Evolutionary conservation across 2,329 filamentous ascomycete genomes (phyloP), one percentile per base, ranked within the genome.

Genomic region (Tolypocladium amazonense): DNA sequence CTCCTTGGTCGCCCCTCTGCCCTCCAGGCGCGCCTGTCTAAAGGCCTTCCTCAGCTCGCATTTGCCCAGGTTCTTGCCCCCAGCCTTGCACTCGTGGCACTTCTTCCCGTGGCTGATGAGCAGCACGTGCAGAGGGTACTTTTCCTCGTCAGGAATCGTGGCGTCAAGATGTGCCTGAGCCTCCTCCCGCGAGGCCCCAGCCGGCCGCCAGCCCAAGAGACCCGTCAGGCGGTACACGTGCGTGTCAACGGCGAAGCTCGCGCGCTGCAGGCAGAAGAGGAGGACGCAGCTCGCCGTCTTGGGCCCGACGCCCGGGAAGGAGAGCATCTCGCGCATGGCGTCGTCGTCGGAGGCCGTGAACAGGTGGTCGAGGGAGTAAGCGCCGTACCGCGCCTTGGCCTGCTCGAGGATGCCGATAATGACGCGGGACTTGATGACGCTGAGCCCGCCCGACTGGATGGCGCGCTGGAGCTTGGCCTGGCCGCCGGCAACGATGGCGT

Each of bases 381-480:
- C 53, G 4, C 76, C 77, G 66, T 78, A 70, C 37, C 66, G 65
- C 27, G 65, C 69, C 58, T 82, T 77, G 43, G 86, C 88, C 67
- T 90, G 86, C 56, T 81, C 75, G 66, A 93, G 75, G 58, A 91
- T 87, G 41, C 75, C 73, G 64, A 92, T 83, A 65, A 93, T 89
- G 65, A 86, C 84, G 60, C 82, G 86, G 67, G 85, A 88, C 72
- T 93, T 94, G n/a, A 83, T 78, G 41, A 82, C 81, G 18, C 85
- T 87, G 1, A 93, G 76, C 0, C 90, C 90, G 37, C 89, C 90
- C 30, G 79, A 79, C 69, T 85, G 84, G 67, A 92, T 92, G 0
- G 88, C 83, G 65, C 85, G 77, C 61, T 77, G 72, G 7, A 81
- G 70, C 63, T 71, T 73, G 18, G 68, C 62, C 50, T 70, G 69